A percentile compares a stretch with the other conserved stretches of the same genome.
phyloP scores from a whole-genome alignment of 495 filamentous ascomycete species.

The Aspergillus ellipticus region DNA sequence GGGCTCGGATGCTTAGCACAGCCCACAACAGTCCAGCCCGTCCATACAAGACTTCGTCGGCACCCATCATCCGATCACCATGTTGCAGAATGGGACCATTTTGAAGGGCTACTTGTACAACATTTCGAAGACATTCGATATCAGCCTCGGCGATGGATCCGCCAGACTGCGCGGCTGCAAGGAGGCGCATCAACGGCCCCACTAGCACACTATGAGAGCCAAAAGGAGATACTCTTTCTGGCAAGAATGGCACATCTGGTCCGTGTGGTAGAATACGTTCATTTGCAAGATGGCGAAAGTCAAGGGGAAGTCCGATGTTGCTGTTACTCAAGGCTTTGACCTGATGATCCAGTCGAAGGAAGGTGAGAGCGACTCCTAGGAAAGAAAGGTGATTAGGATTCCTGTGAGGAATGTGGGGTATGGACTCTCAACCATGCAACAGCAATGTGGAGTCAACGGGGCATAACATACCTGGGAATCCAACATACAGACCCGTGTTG shows the following conservation, averaged over 20 bases:
- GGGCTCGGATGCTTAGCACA: constrained; percentile 33
- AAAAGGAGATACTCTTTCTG: constrained; percentile 15
- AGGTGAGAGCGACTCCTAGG: constrained; percentile 35
- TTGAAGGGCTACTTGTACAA: constrained; percentile 27
- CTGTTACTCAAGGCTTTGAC: constrained; percentile 16
- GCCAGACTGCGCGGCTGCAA: constrained; percentile 15
- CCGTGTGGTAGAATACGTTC: constrained; percentile 27
- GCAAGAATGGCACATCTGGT: constrained; percentile 17
- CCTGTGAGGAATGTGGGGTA: neutral
- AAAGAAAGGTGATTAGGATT: neutral
- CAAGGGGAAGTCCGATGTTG: constrained; percentile 3
- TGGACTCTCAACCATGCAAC: neutral
- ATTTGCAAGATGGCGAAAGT: constrained; percentile 27
- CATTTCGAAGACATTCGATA: constrained; percentile 26
- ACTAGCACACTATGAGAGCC: constrained; percentile 24
- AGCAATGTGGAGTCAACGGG: neutral
- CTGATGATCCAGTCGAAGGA: constrained; percentile 38
- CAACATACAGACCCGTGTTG: constrained; percentile 26
- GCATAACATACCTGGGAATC: constrained; percentile 25
- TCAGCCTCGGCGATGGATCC: constrained; percentile 19
- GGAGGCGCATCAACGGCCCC: constrained; percentile 18
- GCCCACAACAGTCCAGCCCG: constrained; percentile 42
- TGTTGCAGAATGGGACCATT: constrained; percentile 31
- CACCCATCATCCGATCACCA: constrained; percentile 30
- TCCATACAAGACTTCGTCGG: constrained; percentile 43